These are phyloP conservation scores for Rhizopogon vulgaris DNA, from an alignment of 768 basidiomycete species.

Conservation along the genomic window DNA sequence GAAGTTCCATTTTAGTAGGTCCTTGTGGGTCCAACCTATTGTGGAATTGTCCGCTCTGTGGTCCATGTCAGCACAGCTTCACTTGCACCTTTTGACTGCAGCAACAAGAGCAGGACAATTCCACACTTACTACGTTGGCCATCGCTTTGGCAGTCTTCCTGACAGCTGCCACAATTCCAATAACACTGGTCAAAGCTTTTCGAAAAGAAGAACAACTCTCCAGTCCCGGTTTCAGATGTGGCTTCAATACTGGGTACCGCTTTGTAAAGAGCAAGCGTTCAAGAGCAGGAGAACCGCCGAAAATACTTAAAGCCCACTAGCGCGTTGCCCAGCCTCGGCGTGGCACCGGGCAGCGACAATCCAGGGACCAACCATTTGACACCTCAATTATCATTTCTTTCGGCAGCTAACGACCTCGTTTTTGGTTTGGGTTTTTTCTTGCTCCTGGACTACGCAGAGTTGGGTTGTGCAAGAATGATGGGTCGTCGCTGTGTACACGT, in stretches of 20 bases:
- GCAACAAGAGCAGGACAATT: not conserved
- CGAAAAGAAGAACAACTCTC: not conserved
- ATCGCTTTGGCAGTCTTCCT: slow-evolving; percentile 3
- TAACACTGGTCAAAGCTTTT: slow-evolving; percentile 10
- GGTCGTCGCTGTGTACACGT: not conserved
- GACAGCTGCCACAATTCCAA: not conserved
- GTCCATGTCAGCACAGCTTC: slow-evolving; percentile 7
- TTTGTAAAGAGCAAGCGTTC: not conserved
- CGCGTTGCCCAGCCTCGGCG: slow-evolving; percentile 1
- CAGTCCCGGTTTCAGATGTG: not conserved
- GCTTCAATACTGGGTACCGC: not conserved
- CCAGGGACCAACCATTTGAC: not conserved
- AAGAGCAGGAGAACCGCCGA: not conserved
- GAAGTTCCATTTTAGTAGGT: slow-evolving; percentile 26
- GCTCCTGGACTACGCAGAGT: not conserved
- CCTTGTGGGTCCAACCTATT: slow-evolving; percentile 29
- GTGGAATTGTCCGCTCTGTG: slow-evolving; percentile 23
- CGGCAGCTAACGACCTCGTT: too few relatives aligned
- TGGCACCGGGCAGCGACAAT: slow-evolving; percentile 4
- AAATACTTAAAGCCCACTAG: not conserved
- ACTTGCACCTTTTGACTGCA: too few relatives aligned
- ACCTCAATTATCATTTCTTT: not conserved
- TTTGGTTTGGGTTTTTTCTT: not conserved
- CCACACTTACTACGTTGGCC: slow-evolving; percentile 14
- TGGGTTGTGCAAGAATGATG: not conserved